These are phyloP conservation scores for Xanthoconium stramineum DNA, from an alignment of 768 basidiomycete genomes.

Conservation along the genomic window DNA sequence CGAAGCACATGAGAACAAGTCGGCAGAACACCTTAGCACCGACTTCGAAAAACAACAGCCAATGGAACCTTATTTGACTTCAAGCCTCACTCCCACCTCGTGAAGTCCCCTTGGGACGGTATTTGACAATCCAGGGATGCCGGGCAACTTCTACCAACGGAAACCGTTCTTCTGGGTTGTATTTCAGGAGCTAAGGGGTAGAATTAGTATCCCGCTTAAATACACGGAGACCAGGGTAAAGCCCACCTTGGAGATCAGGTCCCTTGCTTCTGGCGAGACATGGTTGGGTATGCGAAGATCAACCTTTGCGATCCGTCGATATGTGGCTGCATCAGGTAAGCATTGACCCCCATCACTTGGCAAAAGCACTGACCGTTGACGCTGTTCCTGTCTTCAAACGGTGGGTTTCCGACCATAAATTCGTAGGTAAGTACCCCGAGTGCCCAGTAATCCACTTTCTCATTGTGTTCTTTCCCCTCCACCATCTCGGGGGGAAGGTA, in stretches of 20 bases:
- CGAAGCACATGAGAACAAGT: conserved; percentile 1
- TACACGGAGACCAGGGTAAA: background rate
- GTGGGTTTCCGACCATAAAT: conserved; percentile 80
- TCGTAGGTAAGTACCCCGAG: conserved; percentile 96
- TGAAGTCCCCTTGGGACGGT: conserved; percentile 49
- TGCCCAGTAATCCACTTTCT: conserved; percentile 95
- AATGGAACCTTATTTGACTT: background rate
- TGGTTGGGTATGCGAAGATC: conserved; percentile 55
- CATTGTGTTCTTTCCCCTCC: conserved; percentile 83
- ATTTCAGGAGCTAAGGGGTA: conserved; percentile 66
- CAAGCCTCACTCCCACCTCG: conserved; percentile 27
- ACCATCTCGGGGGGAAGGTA: conserved; percentile 99
- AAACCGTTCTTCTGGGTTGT: conserved; percentile 75
- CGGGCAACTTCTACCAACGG: conserved; percentile 68
- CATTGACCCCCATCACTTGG: background rate
- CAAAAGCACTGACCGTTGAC: conserved; percentile 57
- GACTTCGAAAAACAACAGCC: background rate
- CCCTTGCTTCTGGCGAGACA: conserved; percentile 42
- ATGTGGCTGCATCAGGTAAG: conserved; percentile 60
- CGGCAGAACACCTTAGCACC: background rate
- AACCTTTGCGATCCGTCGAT: conserved; percentile 84
- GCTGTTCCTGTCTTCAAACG: conserved; percentile 83
- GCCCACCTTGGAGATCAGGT: conserved; percentile 43
- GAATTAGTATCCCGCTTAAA: conserved; percentile 13
- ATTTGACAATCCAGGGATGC: conserved; percentile 85